Evolutionary conservation across 805 yeast species (phyloP).

Genomic region (Schwanniomyces vanrijiae): DNA sequence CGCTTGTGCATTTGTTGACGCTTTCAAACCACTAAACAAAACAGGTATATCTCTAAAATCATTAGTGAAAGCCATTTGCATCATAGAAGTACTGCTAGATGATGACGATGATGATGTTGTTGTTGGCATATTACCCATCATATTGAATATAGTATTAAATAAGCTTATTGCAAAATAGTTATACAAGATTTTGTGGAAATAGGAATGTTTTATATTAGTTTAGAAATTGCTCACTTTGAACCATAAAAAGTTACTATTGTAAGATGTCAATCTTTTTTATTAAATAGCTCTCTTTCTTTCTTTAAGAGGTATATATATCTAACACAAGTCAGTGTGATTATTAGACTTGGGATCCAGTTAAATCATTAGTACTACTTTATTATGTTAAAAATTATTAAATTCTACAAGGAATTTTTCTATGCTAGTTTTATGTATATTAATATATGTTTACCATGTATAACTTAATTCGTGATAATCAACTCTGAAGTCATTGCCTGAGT

Average conservation of each 20-base stretch:
- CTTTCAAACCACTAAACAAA: constrained; percentile 49
- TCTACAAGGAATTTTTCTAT: background rate
- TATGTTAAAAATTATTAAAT: background rate
- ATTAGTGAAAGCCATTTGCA: constrained; percentile 54
- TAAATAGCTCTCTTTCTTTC: background rate
- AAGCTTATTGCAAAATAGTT: background rate
- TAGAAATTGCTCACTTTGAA: background rate
- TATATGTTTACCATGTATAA: background rate
- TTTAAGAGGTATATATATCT: too few species aligned
- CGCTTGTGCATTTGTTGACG: constrained; percentile 51
- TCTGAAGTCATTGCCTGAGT: background rate
- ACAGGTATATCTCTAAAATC: constrained; percentile 52
- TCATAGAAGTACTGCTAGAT: constrained; percentile 13
- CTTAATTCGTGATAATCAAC: constrained; percentile 1
- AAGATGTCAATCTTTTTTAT: background rate
- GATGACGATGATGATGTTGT: background rate
- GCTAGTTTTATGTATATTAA: background rate
- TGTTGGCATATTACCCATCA: constrained; percentile 3
- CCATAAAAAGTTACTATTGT: background rate
- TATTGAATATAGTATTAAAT: background rate
- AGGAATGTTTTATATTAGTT: background rate
- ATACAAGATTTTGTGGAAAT: background rate
- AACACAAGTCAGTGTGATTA: too few species aligned
- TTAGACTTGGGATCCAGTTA: too few species aligned
- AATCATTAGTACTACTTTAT: too few species aligned